These are phyloP conservation scores for Bipolaris victoriae DNA, from an alignment of 2,329 filamentous ascomycete genomes.

Conservation along the genomic window DNA sequence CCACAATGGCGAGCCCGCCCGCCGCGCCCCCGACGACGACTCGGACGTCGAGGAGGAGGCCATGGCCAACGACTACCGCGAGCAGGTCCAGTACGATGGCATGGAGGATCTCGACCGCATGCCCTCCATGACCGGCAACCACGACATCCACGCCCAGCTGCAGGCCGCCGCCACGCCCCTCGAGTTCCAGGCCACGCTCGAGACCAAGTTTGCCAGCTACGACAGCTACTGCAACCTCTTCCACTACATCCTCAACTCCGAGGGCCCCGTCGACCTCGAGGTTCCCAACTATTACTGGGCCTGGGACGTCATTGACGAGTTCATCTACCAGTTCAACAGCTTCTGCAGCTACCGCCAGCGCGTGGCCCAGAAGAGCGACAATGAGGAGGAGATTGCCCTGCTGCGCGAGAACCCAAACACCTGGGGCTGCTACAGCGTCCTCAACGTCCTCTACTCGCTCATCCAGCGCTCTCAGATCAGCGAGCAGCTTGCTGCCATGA, in stretches of 20 bases:
- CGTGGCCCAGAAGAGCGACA: conserved; percentile 80
- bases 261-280: conserved; percentile 97
- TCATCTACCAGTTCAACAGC: conserved; percentile 99
- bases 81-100: conserved; percentile 93
- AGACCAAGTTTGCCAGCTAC: conserved; percentile 98
- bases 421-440: conserved; percentile 99
- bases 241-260: conserved; percentile 98
- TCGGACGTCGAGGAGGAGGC: conserved; percentile 97
- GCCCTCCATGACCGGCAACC: conserved; percentile 66
- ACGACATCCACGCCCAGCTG: conserved; percentile 92
- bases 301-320: conserved; percentile 99
- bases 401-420: conserved; percentile 97
- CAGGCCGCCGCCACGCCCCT: conserved; percentile 91
- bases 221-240: conserved; percentile 99
- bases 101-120: conserved; percentile 81
- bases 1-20: conserved; percentile 50
- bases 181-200: conserved; percentile 93
- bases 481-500: conserved; percentile 94
- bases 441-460: conserved; percentile 98
- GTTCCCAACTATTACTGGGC: conserved; percentile 99
- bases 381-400: conserved; percentile 89
- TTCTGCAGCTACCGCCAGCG: conserved; percentile 97
- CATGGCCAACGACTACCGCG: conserved; percentile 89
- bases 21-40: conserved; percentile 67
- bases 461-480: conserved; percentile 98